Evolutionary conservation across 1,139 yeast genomes (phyloP).

Genomic region (Yamadazyma membranifaciens): DNA sequence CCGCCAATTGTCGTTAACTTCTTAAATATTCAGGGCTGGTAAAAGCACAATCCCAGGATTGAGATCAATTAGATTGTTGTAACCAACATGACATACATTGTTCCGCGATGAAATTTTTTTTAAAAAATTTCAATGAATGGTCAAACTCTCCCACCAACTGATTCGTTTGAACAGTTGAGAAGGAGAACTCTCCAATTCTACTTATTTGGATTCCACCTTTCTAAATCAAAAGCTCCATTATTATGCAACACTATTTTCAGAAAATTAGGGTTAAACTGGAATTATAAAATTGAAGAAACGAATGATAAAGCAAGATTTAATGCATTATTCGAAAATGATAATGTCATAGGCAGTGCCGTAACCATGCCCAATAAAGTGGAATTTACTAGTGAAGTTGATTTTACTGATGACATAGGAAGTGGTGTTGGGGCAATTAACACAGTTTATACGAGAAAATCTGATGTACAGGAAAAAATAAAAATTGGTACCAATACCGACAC

Average conservation of each 20-base stretch:
- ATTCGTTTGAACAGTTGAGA: slow-evolving; percentile 18
- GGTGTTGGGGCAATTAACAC: slow-evolving; percentile 32
- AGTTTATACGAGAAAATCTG: slow-evolving; percentile 20
- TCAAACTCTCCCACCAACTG: slow-evolving; percentile 4
- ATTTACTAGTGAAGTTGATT: slow-evolving; percentile 23
- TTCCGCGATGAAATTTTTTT: too few species aligned
- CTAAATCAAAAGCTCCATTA: slow-evolving; percentile 15
- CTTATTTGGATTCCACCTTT: slow-evolving; percentile 18
- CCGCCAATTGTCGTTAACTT: too few species aligned
- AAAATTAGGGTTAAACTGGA: slow-evolving; percentile 26
- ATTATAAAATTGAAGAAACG: slow-evolving; percentile 22
- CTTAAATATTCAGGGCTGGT: too few species aligned
- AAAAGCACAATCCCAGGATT: too few species aligned
- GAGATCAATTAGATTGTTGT: too few species aligned
- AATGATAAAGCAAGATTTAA: slow-evolving; percentile 12
- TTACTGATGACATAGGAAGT: slow-evolving; percentile 22
- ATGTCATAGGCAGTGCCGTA: slow-evolving; percentile 25
- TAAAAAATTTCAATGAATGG: too few species aligned
- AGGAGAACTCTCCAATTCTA: slow-evolving; percentile 14
- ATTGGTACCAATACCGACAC: slow-evolving; percentile 33
- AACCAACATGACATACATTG: too few species aligned
- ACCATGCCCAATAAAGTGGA: slow-evolving; percentile 29
- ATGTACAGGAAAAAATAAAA: slow-evolving; percentile 5
- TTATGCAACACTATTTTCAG: slow-evolving; percentile 18
- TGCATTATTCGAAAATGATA: slow-evolving; percentile 7